These are phyloP conservation scores for Fusarium poae DNA, from an alignment of 2,329 filamentous ascomycete species.

Conservation along the genomic window DNA sequence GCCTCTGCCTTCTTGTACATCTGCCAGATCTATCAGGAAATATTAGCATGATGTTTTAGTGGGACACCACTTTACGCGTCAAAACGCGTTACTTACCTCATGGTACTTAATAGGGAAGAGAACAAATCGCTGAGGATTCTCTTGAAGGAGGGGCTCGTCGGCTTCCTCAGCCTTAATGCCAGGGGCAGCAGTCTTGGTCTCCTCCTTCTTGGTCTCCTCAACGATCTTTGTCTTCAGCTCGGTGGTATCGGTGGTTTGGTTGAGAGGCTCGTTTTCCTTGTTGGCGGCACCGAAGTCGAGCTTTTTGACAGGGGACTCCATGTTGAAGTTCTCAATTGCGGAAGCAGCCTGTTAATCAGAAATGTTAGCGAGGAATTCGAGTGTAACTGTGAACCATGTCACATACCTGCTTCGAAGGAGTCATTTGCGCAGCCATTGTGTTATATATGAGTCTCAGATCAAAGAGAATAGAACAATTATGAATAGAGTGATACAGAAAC, in stretches of 20 bases:
- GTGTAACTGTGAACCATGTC: slow-evolving; percentile 43
- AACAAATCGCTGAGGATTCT: slow-evolving; percentile 96
- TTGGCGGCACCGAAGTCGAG: slow-evolving; percentile 78
- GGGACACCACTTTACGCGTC: slow-evolving; percentile 76
- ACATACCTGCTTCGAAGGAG: slow-evolving; percentile 70
- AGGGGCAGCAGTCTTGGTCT: slow-evolving; percentile 57
- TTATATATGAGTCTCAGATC: slow-evolving; percentile 27
- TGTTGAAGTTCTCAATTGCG: slow-evolving; percentile 88
- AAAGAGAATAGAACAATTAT: slow-evolving; percentile 1
- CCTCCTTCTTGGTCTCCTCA: slow-evolving; percentile 57
- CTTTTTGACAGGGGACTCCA: slow-evolving; percentile 94
- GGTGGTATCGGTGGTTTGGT: slow-evolving; percentile 65
- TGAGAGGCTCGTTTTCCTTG: slow-evolving; percentile 83
- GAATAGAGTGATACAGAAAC: slow-evolving; percentile 33
- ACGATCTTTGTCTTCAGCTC: slow-evolving; percentile 72
- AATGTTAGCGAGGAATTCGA: slow-evolving; percentile 51
- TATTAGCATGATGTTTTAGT: slow-evolving; percentile 55
- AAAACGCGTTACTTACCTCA: slow-evolving; percentile 79
- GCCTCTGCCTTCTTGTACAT: slow-evolving; percentile 99
- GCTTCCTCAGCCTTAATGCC: slow-evolving; percentile 76
- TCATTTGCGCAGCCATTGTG: slow-evolving; percentile 81
- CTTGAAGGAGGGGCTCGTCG: slow-evolving; percentile 91
- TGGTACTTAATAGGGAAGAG: slow-evolving; percentile 99
- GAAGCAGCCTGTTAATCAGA: slow-evolving; percentile 76
- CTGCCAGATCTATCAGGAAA: slow-evolving; percentile 85